Percentiles rank a stretch among this genome's conserved stretches.
Evolutionary conservation across 306 rosid species (phyloP).

Genomic region (Aeschynomene evenia): DNA sequence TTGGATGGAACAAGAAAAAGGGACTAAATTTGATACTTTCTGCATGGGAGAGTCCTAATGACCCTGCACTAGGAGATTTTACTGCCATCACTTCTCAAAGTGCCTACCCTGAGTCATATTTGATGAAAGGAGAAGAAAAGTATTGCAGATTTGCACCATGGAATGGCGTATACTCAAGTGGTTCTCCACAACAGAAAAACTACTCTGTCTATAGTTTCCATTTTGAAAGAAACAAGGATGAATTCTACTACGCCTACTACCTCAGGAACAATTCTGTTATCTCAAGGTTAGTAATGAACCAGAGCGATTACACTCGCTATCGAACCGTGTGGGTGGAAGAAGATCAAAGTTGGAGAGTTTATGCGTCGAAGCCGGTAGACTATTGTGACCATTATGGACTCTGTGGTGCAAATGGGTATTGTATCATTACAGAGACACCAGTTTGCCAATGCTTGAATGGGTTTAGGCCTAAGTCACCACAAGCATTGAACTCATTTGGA

Average conservation of each 20-base stretch:
- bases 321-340: too few relatives aligned
- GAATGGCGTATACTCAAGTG: not conserved
- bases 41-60: not conserved
- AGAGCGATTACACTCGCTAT: too few relatives aligned
- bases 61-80: not conserved
- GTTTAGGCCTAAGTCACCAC: conserved; percentile 3
- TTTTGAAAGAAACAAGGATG: too few relatives aligned
- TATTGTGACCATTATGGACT: too few relatives aligned
- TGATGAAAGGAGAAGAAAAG: not conserved
- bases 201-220: too few relatives aligned
- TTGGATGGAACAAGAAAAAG: not conserved
- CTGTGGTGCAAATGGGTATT: conserved; percentile 11
- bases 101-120: not conserved
- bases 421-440: not conserved
- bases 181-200: not conserved
- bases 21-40: not conserved
- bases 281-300: too few relatives aligned
- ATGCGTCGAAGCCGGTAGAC: too few relatives aligned
- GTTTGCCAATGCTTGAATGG: conserved; percentile 5
- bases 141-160: not conserved
- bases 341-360: too few relatives aligned
- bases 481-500: not conserved
- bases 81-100: not conserved
- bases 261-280: too few relatives aligned
- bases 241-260: too few relatives aligned